These are phyloP conservation scores for Diversispora eburnea DNA, from an alignment of 192 early-diverging fungal species.

Conservation along the genomic window DNA sequence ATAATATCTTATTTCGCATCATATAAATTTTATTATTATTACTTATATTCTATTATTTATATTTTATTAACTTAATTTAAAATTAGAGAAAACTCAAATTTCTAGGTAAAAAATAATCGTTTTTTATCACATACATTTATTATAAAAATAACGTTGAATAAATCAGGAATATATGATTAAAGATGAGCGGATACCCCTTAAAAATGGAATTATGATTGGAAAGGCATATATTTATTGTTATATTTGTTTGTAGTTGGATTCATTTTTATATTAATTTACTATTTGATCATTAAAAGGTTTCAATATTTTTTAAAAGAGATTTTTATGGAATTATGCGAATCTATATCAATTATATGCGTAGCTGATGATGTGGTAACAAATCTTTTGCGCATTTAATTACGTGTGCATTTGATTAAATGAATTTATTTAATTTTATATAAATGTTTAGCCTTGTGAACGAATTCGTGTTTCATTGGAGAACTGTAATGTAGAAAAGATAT, in stretches of 20 bases:
- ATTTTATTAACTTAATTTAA: constrained; percentile 28
- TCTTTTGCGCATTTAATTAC: too few relatives aligned
- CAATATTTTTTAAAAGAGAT: constrained; percentile 55
- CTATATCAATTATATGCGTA: constrained; percentile 61
- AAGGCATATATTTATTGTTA: neutral
- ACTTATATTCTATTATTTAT: too few relatives aligned
- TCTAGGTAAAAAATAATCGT: too few relatives aligned
- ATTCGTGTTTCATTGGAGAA: constrained; percentile 64
- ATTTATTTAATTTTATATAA: too few relatives aligned
- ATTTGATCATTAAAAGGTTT: too few relatives aligned
- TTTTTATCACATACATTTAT: too few relatives aligned
- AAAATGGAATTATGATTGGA: constrained; percentile 55
- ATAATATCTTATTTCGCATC: neutral
- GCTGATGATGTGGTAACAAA: constrained; percentile 61
- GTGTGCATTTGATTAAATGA: too few relatives aligned
- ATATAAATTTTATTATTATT: too few relatives aligned
- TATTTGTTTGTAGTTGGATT: too few relatives aligned
- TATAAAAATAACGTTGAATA: too few relatives aligned
- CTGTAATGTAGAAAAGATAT: constrained; percentile 63
- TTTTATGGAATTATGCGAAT: constrained; percentile 71
- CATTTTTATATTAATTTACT: too few relatives aligned
- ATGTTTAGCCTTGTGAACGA: constrained; percentile 60
- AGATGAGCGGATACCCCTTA: constrained; percentile 43
- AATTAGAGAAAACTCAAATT: constrained; percentile 43
- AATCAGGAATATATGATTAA: constrained; percentile 51